phyloP scores from a whole-genome alignment of 1,139 yeast species.

The Ogataea hybrid region DNA sequence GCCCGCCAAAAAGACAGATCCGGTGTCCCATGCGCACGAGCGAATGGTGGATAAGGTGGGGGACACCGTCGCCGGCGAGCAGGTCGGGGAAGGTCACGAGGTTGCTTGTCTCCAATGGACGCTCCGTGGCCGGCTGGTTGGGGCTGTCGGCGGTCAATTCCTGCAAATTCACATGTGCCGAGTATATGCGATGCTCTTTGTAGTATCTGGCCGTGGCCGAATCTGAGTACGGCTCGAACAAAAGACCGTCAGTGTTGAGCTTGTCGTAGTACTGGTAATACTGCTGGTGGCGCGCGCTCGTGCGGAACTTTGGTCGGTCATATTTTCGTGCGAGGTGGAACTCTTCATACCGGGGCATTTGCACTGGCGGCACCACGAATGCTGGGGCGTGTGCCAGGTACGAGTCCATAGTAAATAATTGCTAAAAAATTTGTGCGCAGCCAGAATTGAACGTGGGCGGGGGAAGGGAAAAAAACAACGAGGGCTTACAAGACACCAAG shows the following conservation, averaged over 20 bases:
- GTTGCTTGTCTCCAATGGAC: conserved; percentile 9
- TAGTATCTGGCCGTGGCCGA: conserved; percentile 26
- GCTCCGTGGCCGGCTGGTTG: not conserved
- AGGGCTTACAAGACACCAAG: too few relatives aligned
- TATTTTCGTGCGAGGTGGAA: conserved; percentile 9
- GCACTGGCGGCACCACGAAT: conserved; percentile 20
- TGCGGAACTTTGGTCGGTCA: conserved; percentile 7
- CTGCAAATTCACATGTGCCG: conserved; percentile 4
- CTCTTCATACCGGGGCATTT: conserved; percentile 18
- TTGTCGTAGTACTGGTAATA: conserved; percentile 28
- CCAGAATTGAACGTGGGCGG: conserved; percentile 5
- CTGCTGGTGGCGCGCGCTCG: conserved; percentile 14
- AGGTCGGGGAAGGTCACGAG: conserved; percentile 35
- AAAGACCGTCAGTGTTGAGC: conserved; percentile 22
- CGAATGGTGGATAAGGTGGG: conserved; percentile 41
- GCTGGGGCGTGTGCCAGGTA: conserved; percentile 24
- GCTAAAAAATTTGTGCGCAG: conserved; percentile 1
- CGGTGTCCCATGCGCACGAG: conserved; percentile 35
- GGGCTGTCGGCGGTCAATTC: not conserved
- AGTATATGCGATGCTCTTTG: conserved; percentile 22
- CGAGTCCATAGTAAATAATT: conserved; percentile 17
- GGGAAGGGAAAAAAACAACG: not conserved
- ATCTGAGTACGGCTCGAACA: conserved; percentile 17
- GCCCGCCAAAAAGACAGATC: conserved; percentile 42
- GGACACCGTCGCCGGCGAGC: conserved; percentile 37